These are phyloP conservation scores for Fusarium poae DNA, from an alignment of 2,329 filamentous ascomycete genomes.

Conservation along the genomic window DNA sequence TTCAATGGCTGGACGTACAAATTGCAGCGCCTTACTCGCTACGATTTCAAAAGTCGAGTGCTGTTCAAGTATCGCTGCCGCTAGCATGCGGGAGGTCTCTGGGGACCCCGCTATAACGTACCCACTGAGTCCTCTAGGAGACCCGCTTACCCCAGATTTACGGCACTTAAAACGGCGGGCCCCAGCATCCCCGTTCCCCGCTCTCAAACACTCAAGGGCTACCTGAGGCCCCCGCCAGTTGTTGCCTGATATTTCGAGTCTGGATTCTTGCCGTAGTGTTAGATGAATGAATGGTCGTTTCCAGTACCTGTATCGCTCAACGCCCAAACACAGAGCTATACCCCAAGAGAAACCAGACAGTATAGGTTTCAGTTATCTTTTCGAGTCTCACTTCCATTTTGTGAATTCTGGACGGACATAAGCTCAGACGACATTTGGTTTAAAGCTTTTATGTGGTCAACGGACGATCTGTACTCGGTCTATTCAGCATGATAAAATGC, in stretches of 20 bases:
- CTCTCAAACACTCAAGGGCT: constrained; percentile 16
- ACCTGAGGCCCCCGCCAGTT: not conserved
- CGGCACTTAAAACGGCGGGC: constrained; percentile 28
- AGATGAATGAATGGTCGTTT: not conserved
- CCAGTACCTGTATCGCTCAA: not conserved
- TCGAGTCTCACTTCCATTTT: not conserved
- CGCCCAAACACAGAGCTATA: not conserved
- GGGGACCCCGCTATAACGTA: constrained; percentile 22
- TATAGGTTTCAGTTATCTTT: not conserved
- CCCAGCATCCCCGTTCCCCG: constrained; percentile 22
- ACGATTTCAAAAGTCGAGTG: constrained; percentile 24
- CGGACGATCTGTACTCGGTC: no score
- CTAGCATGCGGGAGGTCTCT: constrained; percentile 20
- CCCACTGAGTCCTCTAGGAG: constrained; percentile 32
- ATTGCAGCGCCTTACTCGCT: constrained; percentile 21
- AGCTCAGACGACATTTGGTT: no score
- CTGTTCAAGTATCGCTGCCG: constrained; percentile 18
- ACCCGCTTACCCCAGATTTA: constrained; percentile 42
- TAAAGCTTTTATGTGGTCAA: no score
- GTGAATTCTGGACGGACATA: not conserved
- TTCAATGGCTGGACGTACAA: not conserved
- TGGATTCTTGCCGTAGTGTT: not conserved
- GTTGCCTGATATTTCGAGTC: not conserved
- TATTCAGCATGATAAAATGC: no score
- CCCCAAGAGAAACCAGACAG: not conserved